Percentiles rank a stretch among this genome's conserved stretches.
Evolutionary conservation across 176 grass and related monocot species (phyloP).

Genomic region (Bothriochloa decipiens): DNA sequence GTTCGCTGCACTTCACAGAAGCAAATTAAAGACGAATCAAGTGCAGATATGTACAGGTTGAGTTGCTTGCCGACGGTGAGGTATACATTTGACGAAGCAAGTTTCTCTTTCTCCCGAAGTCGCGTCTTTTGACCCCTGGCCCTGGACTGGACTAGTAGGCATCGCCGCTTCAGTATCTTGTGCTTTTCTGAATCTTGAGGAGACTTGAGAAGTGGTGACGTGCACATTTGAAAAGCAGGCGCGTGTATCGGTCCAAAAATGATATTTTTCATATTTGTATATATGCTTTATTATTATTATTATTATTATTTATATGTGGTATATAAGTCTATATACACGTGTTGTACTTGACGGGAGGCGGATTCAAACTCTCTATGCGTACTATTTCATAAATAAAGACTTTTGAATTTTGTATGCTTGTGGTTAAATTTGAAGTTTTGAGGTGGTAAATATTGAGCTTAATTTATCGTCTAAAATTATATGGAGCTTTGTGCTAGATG

Average conservation of each 20-base stretch:
- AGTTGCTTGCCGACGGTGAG: not conserved
- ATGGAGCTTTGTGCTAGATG: too few species aligned
- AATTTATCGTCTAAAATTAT: not conserved
- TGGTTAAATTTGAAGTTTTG: not conserved
- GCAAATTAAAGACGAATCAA: not conserved
- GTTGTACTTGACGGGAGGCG: not conserved
- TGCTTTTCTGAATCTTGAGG: not conserved
- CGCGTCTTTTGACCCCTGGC: not conserved
- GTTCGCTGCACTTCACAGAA: not conserved
- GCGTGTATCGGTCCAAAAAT: not conserved
- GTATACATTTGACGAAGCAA: not conserved
- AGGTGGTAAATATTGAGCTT: not conserved
- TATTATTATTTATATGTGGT: not conserved
- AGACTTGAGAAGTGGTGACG: not conserved
- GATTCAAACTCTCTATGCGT: not conserved
- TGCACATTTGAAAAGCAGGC: not conserved
- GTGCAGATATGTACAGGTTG: not conserved
- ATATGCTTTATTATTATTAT: too few species aligned
- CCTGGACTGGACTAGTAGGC: too few species aligned
- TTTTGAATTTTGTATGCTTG: not conserved
- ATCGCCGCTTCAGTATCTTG: not conserved
- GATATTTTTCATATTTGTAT: not conserved
- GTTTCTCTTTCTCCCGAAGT: not conserved
- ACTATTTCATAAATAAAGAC: not conserved
- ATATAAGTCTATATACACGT: not conserved